Evolutionary conservation across 2,329 filamentous ascomycete species (phyloP).

Genomic region (Westerdykella sp.): DNA sequence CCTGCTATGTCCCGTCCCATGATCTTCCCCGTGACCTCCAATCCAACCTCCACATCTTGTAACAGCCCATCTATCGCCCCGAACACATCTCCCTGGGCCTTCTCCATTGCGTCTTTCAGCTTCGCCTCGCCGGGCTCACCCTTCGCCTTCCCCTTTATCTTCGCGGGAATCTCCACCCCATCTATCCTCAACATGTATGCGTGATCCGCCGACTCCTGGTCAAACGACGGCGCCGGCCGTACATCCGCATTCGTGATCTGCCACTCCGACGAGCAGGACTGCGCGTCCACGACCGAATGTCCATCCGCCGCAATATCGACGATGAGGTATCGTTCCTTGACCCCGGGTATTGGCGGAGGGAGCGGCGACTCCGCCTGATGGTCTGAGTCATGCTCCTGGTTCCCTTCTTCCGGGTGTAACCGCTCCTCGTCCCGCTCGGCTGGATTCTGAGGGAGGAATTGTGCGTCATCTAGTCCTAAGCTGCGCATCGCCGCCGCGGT

Average conservation of each 20-base stretch:
- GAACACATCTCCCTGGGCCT: slow-evolving; percentile 30
- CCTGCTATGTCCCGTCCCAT: slow-evolving; percentile 9
- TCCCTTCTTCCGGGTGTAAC: slow-evolving; percentile 13
- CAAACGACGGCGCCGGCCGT: slow-evolving; percentile 57
- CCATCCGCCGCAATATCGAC: slow-evolving; percentile 47
- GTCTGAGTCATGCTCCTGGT: slow-evolving; percentile 17
- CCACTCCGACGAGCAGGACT: slow-evolving; percentile 70
- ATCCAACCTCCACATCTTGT: slow-evolving; percentile 29
- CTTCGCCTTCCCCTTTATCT: slow-evolving; percentile 28
- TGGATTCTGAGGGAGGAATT: slow-evolving; percentile 25
- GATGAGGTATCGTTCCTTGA: slow-evolving; percentile 52
- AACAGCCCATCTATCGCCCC: slow-evolving; percentile 34
- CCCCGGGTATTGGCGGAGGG: slow-evolving; percentile 42
- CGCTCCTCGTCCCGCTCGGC: slow-evolving; percentile 16
- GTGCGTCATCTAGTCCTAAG: slow-evolving; percentile 44
- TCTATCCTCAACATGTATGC: slow-evolving; percentile 59
- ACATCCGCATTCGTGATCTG: slow-evolving; percentile 53
- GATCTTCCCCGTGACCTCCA: slow-evolving; percentile 33
- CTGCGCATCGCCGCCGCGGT: slow-evolving; percentile 57
- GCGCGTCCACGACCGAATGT: slow-evolving; percentile 57
- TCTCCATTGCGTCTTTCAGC: slow-evolving; percentile 26
- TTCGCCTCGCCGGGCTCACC: slow-evolving; percentile 22
- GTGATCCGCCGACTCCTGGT: slow-evolving; percentile 40
- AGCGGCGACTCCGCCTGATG: slow-evolving; percentile 36
- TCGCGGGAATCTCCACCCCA: slow-evolving; percentile 40